phyloP scores from a whole-genome alignment of 352 stramenopile genomes.

The Plasmopara viticola region DNA sequence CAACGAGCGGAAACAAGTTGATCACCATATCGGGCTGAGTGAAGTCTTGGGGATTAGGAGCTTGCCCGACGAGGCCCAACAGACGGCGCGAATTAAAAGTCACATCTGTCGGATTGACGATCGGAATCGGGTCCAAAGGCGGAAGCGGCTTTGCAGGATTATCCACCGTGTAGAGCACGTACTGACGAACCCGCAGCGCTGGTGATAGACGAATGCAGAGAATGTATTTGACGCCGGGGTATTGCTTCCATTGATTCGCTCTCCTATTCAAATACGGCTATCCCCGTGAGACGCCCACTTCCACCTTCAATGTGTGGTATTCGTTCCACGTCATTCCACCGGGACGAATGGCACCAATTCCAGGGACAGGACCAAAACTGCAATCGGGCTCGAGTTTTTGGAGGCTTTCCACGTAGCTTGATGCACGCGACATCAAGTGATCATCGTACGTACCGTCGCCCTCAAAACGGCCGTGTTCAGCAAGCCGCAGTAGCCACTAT shows the following conservation, averaged over 20 bases:
- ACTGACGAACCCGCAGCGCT: slow-evolving; percentile 1
- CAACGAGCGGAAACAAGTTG: neutral
- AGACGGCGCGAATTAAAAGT: slow-evolving; percentile 1
- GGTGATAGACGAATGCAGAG: slow-evolving; percentile 1
- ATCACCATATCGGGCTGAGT: neutral
- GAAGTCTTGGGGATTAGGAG: neutral
- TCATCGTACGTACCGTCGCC: neutral
- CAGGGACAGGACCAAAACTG: neutral
- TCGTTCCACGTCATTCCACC: neutral
- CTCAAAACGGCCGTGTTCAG: neutral
- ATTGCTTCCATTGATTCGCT: neutral
- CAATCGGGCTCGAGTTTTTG: neutral
- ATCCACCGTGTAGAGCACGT: neutral
- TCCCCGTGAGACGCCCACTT: neutral
- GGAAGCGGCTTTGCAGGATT: neutral
- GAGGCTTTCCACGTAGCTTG: neutral
- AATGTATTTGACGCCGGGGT: neutral
- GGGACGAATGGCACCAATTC: neutral
- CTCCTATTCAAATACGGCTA: neutral
- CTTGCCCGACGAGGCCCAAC: neutral
- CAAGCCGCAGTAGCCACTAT: neutral
- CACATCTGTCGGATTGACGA: slow-evolving; percentile 1
- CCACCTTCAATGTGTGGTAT: slow-evolving; percentile 2
- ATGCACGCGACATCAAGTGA: neutral
- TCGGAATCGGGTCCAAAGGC: neutral